Evolutionary conservation across 352 stramenopile species (phyloP).

Genomic region (Pythium utonaiense): DNA sequence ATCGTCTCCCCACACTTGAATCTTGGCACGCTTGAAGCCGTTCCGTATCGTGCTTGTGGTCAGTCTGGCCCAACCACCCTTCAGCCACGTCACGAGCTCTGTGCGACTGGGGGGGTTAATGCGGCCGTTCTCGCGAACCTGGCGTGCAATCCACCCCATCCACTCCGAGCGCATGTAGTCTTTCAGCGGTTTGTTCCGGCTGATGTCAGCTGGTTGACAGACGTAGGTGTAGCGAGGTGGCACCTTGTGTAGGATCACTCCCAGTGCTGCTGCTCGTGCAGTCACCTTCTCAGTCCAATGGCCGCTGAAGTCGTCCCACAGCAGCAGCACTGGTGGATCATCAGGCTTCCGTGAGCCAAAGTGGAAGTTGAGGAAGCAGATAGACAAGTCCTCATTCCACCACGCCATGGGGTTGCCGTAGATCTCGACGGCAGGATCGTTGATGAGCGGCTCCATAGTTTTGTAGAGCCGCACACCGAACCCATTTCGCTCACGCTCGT

Average conservation of each 20-base stretch:
- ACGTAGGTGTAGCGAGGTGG: constrained; percentile 4
- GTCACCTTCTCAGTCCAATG: constrained; percentile 4
- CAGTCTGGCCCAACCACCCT: neutral
- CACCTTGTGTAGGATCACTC: neutral
- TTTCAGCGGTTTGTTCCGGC: constrained; percentile 11
- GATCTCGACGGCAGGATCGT: neutral
- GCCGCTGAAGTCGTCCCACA: constrained; percentile 16
- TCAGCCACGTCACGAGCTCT: neutral
- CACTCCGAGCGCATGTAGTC: constrained; percentile 1
- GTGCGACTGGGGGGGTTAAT: neutral
- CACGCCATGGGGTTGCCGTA: constrained; percentile 16
- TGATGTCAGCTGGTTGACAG: constrained; percentile 12
- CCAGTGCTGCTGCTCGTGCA: neutral
- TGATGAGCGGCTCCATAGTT: neutral
- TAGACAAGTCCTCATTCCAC: constrained; percentile 14
- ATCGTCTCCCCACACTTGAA: neutral
- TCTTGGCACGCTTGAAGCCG: neutral
- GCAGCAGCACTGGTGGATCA: constrained; percentile 9
- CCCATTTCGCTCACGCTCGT: neutral
- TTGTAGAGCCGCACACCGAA: constrained; percentile 6
- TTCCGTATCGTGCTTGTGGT: neutral
- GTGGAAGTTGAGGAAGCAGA: constrained; percentile 10
- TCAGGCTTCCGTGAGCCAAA: neutral
- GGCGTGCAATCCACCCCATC: neutral
- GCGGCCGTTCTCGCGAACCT: neutral